Conservation (phyloP, 495 filamentous ascomycete species). For the Lentithecium fluviatile region DNA sequence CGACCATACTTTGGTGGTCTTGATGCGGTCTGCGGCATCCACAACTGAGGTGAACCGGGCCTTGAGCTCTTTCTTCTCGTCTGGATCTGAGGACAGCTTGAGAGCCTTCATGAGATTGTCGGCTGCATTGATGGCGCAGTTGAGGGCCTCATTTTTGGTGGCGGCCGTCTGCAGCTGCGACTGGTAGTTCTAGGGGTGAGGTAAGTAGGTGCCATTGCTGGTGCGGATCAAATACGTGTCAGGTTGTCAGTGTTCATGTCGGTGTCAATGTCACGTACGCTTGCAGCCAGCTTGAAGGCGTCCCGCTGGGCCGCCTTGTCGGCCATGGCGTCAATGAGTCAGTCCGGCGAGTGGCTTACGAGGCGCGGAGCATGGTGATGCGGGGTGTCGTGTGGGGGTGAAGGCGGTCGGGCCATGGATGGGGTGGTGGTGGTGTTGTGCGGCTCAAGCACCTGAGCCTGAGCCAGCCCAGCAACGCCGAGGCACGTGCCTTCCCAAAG, state of each 20-base stretch:
- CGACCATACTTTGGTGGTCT: slow-evolving; percentile 42
- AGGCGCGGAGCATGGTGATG: too few species aligned
- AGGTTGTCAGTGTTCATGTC: too few species aligned
- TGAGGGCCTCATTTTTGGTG: slow-evolving; percentile 66
- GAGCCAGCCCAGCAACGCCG: neutral
- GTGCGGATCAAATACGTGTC: too few species aligned
- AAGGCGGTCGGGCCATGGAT: neutral
- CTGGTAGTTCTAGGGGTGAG: slow-evolving; percentile 59
- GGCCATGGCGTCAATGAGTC: slow-evolving; percentile 23
- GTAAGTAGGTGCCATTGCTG: slow-evolving; percentile 4
- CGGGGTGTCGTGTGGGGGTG: neutral
- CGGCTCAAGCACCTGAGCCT: neutral
- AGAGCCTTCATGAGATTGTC: slow-evolving; percentile 78
- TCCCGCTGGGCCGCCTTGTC: slow-evolving; percentile 5
- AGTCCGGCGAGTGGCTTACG: too few species aligned
- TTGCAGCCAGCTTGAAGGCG: slow-evolving; percentile 21
- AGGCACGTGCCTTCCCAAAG: slow-evolving; percentile 9
- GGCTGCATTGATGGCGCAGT: slow-evolving; percentile 61
- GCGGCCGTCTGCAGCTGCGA: slow-evolving; percentile 52
- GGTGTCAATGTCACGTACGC: too few species aligned
- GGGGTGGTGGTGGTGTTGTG: slow-evolving; percentile 21
- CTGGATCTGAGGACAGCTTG: slow-evolving; percentile 48
- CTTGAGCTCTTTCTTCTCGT: slow-evolving; percentile 60
- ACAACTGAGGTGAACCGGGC: slow-evolving; percentile 65
- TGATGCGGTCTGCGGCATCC: slow-evolving; percentile 70